Conservation (phyloP, 768 basidiomycete genomes). For the Suillus hirtellus region DNA sequence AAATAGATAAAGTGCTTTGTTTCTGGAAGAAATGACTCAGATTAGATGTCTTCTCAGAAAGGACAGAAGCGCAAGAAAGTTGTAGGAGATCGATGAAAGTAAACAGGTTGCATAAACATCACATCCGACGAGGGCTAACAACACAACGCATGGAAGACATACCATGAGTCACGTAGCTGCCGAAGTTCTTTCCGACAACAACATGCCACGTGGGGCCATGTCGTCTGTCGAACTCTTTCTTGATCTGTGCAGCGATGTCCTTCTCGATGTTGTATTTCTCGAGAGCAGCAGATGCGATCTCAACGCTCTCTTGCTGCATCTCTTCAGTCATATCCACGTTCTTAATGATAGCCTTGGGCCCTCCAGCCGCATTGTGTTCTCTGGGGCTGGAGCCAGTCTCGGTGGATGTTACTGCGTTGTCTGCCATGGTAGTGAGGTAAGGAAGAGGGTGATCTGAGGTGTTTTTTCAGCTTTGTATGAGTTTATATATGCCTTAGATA, state of each 20-base stretch:
- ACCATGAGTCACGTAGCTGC: constrained; percentile 98
- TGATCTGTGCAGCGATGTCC: constrained; percentile 97
- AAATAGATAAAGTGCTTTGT: constrained; percentile 99
- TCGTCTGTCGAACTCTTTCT: constrained; percentile 95
- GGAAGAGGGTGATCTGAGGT: constrained; percentile 7
- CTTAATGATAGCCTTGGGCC: constrained; percentile 89
- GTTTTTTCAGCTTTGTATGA: not conserved
- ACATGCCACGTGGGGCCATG: constrained; percentile 97
- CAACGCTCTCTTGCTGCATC: constrained; percentile 93
- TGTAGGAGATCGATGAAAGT: constrained; percentile 6
- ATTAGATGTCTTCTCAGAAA: not conserved
- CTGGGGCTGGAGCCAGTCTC: constrained; percentile 48
- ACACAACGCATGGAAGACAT: constrained; percentile 28
- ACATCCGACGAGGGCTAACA: not conserved
- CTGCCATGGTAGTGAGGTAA: constrained; percentile 43
- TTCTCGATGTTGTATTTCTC: constrained; percentile 95
- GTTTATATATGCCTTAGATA: constrained; percentile 29
- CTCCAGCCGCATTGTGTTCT: constrained; percentile 37
- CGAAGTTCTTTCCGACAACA: constrained; percentile 99
- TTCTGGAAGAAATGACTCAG: constrained; percentile 51
- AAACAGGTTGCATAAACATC: constrained; percentile 9
- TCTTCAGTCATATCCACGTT: constrained; percentile 97
- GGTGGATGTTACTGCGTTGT: constrained; percentile 40
- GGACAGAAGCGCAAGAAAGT: not conserved
- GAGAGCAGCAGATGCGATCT: constrained; percentile 81